A percentile compares a stretch with the other conserved stretches of the same genome.
phyloP scores from a whole-genome alignment of 2,329 filamentous ascomycete species.

The Exophiala dermatitidis region DNA sequence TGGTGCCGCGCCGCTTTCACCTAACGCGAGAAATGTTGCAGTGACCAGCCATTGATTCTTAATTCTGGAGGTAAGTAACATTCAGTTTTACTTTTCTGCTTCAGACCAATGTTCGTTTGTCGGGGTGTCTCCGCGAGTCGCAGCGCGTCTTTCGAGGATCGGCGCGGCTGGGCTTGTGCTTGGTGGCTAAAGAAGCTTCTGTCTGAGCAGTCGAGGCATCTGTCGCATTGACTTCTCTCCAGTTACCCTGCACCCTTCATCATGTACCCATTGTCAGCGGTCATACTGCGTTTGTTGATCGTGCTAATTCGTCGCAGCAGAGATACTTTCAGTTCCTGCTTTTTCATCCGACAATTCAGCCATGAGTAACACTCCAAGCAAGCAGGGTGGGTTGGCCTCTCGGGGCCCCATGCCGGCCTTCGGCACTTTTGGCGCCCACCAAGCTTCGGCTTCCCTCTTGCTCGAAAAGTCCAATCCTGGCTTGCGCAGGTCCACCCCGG shows the following conservation, averaged over 20 bases:
- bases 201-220: no score
- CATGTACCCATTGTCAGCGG: no score
- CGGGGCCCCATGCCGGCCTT: slow-evolving; percentile 26
- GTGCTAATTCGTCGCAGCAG: slow-evolving; percentile 7
- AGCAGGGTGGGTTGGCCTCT: slow-evolving; percentile 12
- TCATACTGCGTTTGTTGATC: not conserved
- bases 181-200: no score
- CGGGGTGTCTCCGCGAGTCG: not conserved
- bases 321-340: not conserved
- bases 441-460: slow-evolving; percentile 57
- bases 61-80: not conserved
- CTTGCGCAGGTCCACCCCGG: slow-evolving; percentile 76
- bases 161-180: no score
- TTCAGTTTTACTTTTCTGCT: not conserved
- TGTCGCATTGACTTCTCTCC: no score
- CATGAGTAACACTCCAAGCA: slow-evolving; percentile 22
- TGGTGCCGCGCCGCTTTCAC: not conserved
- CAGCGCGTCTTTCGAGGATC: not conserved
- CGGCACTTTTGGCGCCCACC: slow-evolving; percentile 23
- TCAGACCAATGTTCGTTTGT: not conserved
- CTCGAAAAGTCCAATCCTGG: slow-evolving; percentile 65
- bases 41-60: not conserved
- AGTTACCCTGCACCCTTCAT: no score
- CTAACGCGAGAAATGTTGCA: not conserved
- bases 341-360: slow-evolving; percentile 4